Base-by-base conservation (phyloP, 306 rosid genomes). In the Fragaria iinumae region DNA sequence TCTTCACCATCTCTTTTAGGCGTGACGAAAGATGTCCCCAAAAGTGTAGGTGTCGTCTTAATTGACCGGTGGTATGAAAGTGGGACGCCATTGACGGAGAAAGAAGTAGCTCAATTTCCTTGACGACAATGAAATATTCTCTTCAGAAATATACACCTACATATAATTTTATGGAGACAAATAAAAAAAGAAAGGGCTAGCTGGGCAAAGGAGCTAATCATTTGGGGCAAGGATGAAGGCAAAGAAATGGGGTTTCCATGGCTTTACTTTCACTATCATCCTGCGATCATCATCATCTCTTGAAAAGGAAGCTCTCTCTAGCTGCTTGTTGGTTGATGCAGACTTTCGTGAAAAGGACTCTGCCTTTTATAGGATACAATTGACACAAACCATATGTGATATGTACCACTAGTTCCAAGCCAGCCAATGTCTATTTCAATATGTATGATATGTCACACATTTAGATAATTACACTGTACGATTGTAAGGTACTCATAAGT, bases 231-330 rank as follows among this genome's bases (percentile, higher is more conserved):
- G 87, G 87, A 85, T 81, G 88, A 84, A 79, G 83, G 78, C 68
- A 72, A 84, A 80, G 85, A 60, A 85, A 86, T 64, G 81, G 76
- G 76, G 79, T 84, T 84, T 77, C 83, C 86, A 79, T 81, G 81
- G 70, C 88, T 82, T 81, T 75, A 65, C 87, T 89, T 86, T 89
- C 90, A 87, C 89, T 80, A 87, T 89, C 91, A 89, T 89, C 83
- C 78, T 85, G 80, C 79, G 86, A 39, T 39, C 43, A 87, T 89
- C 85, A 91, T 89, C 80, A 80, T 88, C 88, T 71, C 91, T 89
- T 86, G 86, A 83, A 89, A 91, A 88, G 90, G 84, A 89, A 86
- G 93, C 89, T 89, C 11, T 39, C 45, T 41, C 44, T 41, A 1
- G 8, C 44, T 92, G 87, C 79, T 87, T 82, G 82, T 86, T 90